Base-by-base conservation (phyloP, 1,139 yeast species). In the Geotrichum australiense region DNA sequence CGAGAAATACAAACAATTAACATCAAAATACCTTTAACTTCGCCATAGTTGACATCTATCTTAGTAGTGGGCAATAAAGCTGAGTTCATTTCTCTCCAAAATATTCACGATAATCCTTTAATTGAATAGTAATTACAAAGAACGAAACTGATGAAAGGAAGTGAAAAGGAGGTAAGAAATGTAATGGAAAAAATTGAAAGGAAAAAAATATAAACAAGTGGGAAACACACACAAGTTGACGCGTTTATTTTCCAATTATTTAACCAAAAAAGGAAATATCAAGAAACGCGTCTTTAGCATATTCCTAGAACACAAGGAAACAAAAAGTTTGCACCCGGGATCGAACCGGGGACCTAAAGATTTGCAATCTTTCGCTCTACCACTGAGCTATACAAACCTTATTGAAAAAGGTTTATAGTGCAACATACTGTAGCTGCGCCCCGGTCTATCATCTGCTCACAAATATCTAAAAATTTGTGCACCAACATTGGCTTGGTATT, bases 31-130 rank as follows among this genome's bases (percentile, higher is more conserved):
- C 54, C 53, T 34, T 47, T 66, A 51, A 73, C 62, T 39, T 71
- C 76, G 40, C 57, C 64, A 54, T 76, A 76, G 58, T 75, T 72
- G 58, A 76, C 70, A 50, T 73, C 70, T 50, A 76, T 60, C 51
- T 71, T 74, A 50, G 76, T 68, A 28, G 78, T 58, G 19, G 80
- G 80, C 47, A 76, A 63, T 26, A 37, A 42, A 20, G 55, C 47
- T 37, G 69, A 44, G 30, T 48, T 43, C 53, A 47, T 50, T 27
- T 30, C 45, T 36, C 18, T 27, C 18, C 7, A 29, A 30, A 16
- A 15, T 34, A 12, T 18, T 16, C 11, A 26, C 22, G 5, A 16
- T 30, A 10, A n/a, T 11, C n/a, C 10, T 20, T 22, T 31, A 30
- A 6, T 20, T 11, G 15, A 19, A 25, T 3, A 20, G 20, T 23